phyloP scores from a whole-genome alignment of 2,329 filamentous ascomycete species.

The Pezicula carpinea region DNA sequence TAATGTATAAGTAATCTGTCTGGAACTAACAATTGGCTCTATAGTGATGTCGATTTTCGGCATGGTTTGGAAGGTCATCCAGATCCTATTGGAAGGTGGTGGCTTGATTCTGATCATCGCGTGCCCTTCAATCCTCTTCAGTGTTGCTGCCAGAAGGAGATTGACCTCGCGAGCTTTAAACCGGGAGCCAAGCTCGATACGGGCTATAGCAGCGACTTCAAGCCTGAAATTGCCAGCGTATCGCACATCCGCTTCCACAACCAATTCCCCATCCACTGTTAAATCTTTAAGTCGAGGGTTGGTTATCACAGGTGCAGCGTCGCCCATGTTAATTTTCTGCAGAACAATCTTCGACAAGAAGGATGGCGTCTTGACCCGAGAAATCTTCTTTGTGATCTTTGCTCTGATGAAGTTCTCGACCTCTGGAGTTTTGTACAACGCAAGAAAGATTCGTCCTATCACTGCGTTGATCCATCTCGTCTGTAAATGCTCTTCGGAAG shows the following conservation, averaged over 20 bases:
- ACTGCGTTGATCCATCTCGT: slow-evolving; percentile 93
- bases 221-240: slow-evolving; percentile 88
- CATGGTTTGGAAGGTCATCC: slow-evolving; percentile 91
- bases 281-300: slow-evolving; percentile 85
- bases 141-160: slow-evolving; percentile 76
- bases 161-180: slow-evolving; percentile 91
- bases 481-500: slow-evolving; percentile 84
- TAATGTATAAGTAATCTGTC: slow-evolving; percentile 91
- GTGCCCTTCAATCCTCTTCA: slow-evolving; percentile 84
- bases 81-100: slow-evolving; percentile 91
- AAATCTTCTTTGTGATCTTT: slow-evolving; percentile 95
- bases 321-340: slow-evolving; percentile 78
- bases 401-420: slow-evolving; percentile 73
- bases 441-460: slow-evolving; percentile 82
- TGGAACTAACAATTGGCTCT: slow-evolving; percentile 89
- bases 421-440: slow-evolving; percentile 78
- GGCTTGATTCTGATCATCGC: slow-evolving; percentile 84
- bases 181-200: slow-evolving; percentile 81
- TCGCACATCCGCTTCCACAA: slow-evolving; percentile 79
- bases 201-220: slow-evolving; percentile 87
- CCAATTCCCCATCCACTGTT: slow-evolving; percentile 85
- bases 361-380: slow-evolving; percentile 83
- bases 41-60: slow-evolving; percentile 93
- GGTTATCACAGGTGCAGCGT: slow-evolving; percentile 81
- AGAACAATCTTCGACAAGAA: slow-evolving; percentile 85